Evolutionary conservation across 2,329 filamentous ascomycete genomes (phyloP), one percentile per base, ranked within the genome.

Genomic region (Ceratocystis huliohia): DNA sequence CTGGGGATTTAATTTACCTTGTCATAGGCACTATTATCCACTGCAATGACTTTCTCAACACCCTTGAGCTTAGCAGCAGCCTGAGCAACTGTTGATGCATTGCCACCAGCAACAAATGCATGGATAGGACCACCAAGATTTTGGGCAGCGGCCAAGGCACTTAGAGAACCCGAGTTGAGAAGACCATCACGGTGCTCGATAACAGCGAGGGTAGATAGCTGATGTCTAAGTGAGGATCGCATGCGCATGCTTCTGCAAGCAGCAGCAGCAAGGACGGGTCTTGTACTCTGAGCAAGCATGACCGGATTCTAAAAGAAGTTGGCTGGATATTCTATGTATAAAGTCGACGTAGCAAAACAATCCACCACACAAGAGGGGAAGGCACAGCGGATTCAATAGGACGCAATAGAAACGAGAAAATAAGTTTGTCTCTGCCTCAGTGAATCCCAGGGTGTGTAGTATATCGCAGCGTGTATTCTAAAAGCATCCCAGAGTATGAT

Each of bases 121-220:
- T 93, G 92, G 64, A 99, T 81, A 5, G 88, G 79, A 3, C 92
- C 93, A 66, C 93, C 93, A 6, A 97, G 78, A 75, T 92, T 92
- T 76, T 88, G 83, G 22, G 91, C 93, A 7, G 94, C 94, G 7
- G 89, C 88, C 68, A 97, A 83, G 57, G 91, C 88, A 73, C 89
- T 89, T 66, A 96, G 80, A 4, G 92, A 96, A 25, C 88, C 87
- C 69, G 82, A 78, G 74, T 90, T 91, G 70, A 99, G 83, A 78
- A 91, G 87, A 69, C 94, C 94, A 72, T 96, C 88, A 72, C 87
- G 86, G 78, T 97, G 94, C 78, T 99, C 94, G 69, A 99, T 84
- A 65, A 99, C 80, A 59, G 93, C 93, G 66, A 99, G 83, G 45
- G 92, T 94, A 63, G 92, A 96, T 68, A 95, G 82, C 69, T 41